Conservation (phyloP, 257 asterid genomes). For the Ilex asprella region DNA sequence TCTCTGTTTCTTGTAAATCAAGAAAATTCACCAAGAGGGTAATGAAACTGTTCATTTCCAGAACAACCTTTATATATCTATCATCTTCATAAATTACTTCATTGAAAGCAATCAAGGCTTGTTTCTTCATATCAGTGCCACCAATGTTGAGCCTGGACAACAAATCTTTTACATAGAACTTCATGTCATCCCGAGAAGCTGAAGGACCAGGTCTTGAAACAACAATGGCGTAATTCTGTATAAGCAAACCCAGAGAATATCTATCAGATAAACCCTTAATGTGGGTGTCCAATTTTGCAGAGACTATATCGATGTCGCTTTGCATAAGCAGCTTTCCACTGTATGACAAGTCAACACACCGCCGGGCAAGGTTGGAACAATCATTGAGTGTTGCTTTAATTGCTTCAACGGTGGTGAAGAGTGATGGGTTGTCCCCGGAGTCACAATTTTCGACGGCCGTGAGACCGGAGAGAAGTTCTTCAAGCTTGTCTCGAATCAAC, state of each 20-base stretch:
- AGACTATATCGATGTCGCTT: constrained; percentile 70
- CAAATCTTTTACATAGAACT: constrained; percentile 60
- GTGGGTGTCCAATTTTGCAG: constrained; percentile 47
- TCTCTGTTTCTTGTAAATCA: constrained; percentile 44
- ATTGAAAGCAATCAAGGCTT: constrained; percentile 55
- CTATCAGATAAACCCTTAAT: constrained; percentile 43
- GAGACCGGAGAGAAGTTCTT: constrained; percentile 63
- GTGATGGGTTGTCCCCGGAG: constrained; percentile 37
- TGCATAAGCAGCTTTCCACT: constrained; percentile 86
- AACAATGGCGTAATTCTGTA: constrained; percentile 60
- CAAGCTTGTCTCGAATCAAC: constrained; percentile 46
- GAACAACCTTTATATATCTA: constrained; percentile 43
- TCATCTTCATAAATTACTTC: constrained; percentile 62
- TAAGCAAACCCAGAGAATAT: constrained; percentile 58
- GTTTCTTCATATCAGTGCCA: constrained; percentile 62
- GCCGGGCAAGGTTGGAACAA: constrained; percentile 42
- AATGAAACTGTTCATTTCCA: constrained; percentile 51
- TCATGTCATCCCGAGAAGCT: constrained; percentile 68
- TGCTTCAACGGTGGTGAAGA: constrained; percentile 42
- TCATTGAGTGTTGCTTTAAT: constrained; percentile 35
- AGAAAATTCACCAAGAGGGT: constrained; percentile 47
- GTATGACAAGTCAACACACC: constrained; percentile 51
- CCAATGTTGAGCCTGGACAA: constrained; percentile 70
- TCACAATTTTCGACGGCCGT: constrained; percentile 61
- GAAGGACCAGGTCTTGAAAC: constrained; percentile 58